Base-by-base conservation (phyloP, 768 basidiomycete species). In the Lactarius akahatsu region DNA sequence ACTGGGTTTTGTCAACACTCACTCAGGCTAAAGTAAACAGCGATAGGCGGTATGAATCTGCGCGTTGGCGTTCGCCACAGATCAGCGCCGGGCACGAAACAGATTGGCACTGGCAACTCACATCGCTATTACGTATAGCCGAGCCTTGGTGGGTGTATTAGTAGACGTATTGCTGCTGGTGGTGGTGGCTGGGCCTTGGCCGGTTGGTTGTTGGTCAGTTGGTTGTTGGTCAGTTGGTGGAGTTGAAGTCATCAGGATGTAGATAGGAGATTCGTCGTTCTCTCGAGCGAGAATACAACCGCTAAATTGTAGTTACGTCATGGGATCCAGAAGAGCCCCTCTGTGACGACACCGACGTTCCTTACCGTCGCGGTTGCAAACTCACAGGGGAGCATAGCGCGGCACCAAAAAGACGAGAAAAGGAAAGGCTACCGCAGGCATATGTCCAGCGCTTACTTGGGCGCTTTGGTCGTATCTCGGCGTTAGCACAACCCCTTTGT, bases 11-110 rank as follows among this genome's bases (percentile, higher is more conserved):
- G 16, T 34, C 13, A 52, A 15, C 2, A 73, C 76, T 70, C 41
- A 77, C 77, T n/a, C n/a, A n/a, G n/a, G n/a, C n/a, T 76, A 69
- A 76, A 71, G 68, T 74, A 74, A 15, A 77, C 76, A 15, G 75
- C 56, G 5, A 74, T 15, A 1, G 77, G 76, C 9, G 77, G 76
- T 15, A 77, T 62, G 67, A 78, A 74, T n/a, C 76, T 78, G 61
- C 30, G 30, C 10, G 11, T 36, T 13, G 10, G 20, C 16, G 6
- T 26, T 23, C 2, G 4, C 26, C 36, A 16, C 32, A 34, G 4
- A 16, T 28, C n/a, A 41, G 58, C 11, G 26, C 26, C 45, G 11
- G 11, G 36, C 1, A 50, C 28, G 28, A 20, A 38, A 47, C 20
- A 61, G 47, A 56, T 47, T 55, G 43, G 43, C 58, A 40, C 36